Conservation (phyloP, 2,329 filamentous ascomycete species). For the Fusarium citri region DNA sequence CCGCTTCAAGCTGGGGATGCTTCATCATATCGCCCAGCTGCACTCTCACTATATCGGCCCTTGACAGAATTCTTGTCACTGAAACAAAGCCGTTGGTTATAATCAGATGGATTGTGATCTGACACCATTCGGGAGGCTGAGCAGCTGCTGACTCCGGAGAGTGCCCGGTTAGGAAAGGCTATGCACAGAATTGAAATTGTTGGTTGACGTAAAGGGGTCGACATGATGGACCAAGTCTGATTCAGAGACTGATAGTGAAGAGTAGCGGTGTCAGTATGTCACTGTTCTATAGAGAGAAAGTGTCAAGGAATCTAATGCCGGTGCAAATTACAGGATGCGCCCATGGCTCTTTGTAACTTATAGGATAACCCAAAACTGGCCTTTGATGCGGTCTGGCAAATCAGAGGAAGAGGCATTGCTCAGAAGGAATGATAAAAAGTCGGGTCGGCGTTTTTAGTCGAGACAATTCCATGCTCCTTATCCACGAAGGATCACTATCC, state of each 20-base stretch:
- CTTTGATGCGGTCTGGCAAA: conserved; percentile 7
- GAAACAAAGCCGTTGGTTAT: not conserved
- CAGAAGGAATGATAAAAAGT: conserved; percentile 16
- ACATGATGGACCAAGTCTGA: not conserved
- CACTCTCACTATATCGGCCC: not conserved
- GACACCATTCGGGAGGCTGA: not conserved
- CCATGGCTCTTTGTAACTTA: not conserved
- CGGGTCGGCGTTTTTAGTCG: conserved; percentile 15
- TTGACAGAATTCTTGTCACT: not conserved
- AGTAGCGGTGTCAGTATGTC: not conserved
- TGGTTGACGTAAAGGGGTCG: not conserved
- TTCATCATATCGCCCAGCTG: not conserved
- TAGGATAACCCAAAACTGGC: not conserved
- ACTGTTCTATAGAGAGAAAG: not conserved
- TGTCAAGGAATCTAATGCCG: conserved; percentile 1
- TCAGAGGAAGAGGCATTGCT: not conserved
- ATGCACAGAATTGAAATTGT: not conserved
- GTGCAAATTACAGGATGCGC: conserved; percentile 28
- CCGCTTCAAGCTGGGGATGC: not conserved
- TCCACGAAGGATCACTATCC: conserved; percentile 14
- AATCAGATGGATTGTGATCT: not conserved
- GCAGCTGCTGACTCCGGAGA: not conserved
- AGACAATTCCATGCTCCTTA: conserved; percentile 33
- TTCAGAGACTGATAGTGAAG: not conserved
- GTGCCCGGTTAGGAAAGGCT: not conserved